These are phyloP conservation scores for Phytopythium boreale DNA, from an alignment of 352 stramenopile genomes.

Conservation along the genomic window DNA sequence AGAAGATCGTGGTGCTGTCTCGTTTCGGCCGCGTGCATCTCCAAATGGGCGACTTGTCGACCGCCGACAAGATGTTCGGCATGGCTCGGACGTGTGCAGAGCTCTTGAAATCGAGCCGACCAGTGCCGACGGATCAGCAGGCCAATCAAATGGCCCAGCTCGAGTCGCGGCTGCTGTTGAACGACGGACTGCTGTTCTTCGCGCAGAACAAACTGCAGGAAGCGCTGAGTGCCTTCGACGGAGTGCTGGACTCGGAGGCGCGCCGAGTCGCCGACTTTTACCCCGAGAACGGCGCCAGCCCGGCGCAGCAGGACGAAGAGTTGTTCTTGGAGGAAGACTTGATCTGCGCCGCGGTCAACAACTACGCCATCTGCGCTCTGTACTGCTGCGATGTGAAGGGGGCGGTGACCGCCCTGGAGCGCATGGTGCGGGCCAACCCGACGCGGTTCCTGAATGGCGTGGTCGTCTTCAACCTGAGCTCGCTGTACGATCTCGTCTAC, in stretches of 20 bases:
- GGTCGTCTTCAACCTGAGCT: constrained; percentile 81
- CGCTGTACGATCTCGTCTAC: constrained; percentile 75
- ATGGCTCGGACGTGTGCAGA: constrained; percentile 32
- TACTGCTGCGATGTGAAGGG: constrained; percentile 81
- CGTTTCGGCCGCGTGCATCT: constrained; percentile 68
- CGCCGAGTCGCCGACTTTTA: neutral
- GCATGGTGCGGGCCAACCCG: constrained; percentile 68
- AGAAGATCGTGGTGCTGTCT: constrained; percentile 51
- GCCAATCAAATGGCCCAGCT: constrained; percentile 29
- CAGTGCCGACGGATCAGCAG: constrained; percentile 2
- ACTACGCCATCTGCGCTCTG: constrained; percentile 76
- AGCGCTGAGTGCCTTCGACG: constrained; percentile 67
- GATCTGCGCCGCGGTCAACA: constrained; percentile 73
- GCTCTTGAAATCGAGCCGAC: constrained; percentile 13
- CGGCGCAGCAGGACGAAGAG: constrained; percentile 27
- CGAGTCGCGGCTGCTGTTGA: constrained; percentile 54
- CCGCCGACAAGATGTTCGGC: constrained; percentile 55
- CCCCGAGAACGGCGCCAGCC: neutral
- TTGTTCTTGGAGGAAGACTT: constrained; percentile 66
- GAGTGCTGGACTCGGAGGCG: constrained; percentile 46
- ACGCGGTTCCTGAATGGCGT: constrained; percentile 63
- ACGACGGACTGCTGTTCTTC: constrained; percentile 73
- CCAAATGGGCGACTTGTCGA: constrained; percentile 67
- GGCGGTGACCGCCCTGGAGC: constrained; percentile 63
- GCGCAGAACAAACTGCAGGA: constrained; percentile 81